A percentile compares a stretch with the other conserved stretches of the same genome.
These are phyloP conservation scores for Sporothrix humicola DNA, from an alignment of 2,329 filamentous ascomycete genomes.

Conservation along the genomic window DNA sequence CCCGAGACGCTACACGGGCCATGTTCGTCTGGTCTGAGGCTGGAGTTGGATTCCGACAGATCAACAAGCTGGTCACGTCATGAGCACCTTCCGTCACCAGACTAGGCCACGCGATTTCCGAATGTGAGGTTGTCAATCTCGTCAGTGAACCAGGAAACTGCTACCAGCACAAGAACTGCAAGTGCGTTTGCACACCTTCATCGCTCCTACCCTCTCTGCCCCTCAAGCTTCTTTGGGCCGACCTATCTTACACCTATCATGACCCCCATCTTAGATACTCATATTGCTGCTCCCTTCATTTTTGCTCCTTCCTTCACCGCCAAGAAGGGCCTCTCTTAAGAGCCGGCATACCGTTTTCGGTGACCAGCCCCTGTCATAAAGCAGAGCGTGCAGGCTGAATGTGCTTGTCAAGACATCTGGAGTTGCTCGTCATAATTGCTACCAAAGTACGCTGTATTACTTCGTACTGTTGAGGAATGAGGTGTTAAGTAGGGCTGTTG, in stretches of 20 bases:
- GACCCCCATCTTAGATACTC: slow-evolving; percentile 7
- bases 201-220: neutral
- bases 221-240: neutral
- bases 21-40: slow-evolving; percentile 22
- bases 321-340: neutral
- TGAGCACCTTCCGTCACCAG: neutral
- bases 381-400: neutral
- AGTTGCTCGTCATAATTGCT: neutral
- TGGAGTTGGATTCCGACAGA: slow-evolving; percentile 1
- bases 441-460: neutral
- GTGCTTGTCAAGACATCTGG: neutral
- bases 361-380: neutral
- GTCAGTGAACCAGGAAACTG: neutral
- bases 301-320: neutral
- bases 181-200: neutral
- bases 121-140: neutral
- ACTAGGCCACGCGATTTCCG: neutral
- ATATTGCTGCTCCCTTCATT: neutral
- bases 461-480: neutral
- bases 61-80: slow-evolving; percentile 26
- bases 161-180: neutral
- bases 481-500: neutral
- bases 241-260: neutral
- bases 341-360: neutral
- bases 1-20: slow-evolving; percentile 5